Evolutionary conservation across 2,329 filamentous ascomycete genomes (phyloP), one percentile per base, ranked within the genome.

Genomic region (Ceratocystis harringtonii): DNA sequence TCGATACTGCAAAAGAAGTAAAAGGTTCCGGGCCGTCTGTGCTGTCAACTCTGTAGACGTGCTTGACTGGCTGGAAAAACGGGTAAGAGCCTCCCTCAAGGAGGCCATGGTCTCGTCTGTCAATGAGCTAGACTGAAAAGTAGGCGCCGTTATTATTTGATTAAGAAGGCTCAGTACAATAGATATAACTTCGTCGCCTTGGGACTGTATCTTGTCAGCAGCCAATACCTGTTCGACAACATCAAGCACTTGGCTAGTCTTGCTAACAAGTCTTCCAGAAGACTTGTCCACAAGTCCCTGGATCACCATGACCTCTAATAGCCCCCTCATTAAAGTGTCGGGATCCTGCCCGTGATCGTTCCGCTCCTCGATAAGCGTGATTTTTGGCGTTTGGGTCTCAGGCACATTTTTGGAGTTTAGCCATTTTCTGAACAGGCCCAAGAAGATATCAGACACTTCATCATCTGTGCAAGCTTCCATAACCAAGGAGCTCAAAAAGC

Each of bases 231-330:
- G 80, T 62, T 78, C 77, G 61, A 86, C 80, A 1, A 91, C 78
- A 58, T 84, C 80, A 1, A 90, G 75, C 5, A 89, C 78, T 69
- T 88, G 84, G 55, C 80, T 80, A 1, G 87, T 85, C 66, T 84
- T 81, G 41, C 79, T 80, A 36, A 87, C 80, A 12, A 90, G 78
- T 68, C 82, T 84, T 25, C 86, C 81, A 0, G 84, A 80, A 58
- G 86, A 80, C 58, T 77, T 79, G 28, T 82, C 80, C 73, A 89
- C 83, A 74, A 90, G 79, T 43, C 79, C 80, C 70, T 88, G 84
- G 6, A 89, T 77, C 0, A 89, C 74, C 61, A 84, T 84, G 4
- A 84, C 78, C 68, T 87, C 79, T 5, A 80, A 73, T 1, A 90
- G 74, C 3, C 78, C 76, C 3, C 71, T 71, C 2, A 83, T 67